Base-by-base conservation (phyloP, 495 filamentous ascomycete genomes). In the Pseudevernia furfuracea region DNA sequence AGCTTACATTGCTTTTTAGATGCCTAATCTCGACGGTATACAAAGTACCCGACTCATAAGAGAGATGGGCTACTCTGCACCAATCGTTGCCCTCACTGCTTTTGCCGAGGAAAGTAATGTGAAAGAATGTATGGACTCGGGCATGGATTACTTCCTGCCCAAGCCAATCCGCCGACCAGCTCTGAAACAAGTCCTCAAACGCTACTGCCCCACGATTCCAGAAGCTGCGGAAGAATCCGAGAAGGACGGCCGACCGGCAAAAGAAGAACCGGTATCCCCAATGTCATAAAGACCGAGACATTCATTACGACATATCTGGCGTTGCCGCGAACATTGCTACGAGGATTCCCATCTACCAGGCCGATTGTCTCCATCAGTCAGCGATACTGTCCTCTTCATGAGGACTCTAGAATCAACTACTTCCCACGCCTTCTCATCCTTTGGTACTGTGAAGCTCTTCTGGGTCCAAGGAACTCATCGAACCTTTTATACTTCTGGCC, bases 21-120 rank as follows among this genome's bases (percentile, higher is more conserved):
- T 97, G 92, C 92, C 92, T 23, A 93, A 92, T 70, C 81, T 97
- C 14, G 91, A 96, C 66, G 92, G 92, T 7, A 80, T 96, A 32
- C 84, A 96, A 72, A 91, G 87, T 56, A 96, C 92, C 0, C 81
- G 89, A n/a, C 79, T 94, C 21, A 96, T 96, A 65, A 84, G 92
- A 8, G 77, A 90, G 67, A 87, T 93, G 77, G 92, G 92, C 17
- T 97, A 92, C 72, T 85, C 82, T 28, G 88, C 89, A 8, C 92
- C 92, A 10, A 97, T 97, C 67, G 91, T 97, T 15, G 92, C 92
- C 4, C 75, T 97, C 49, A 94, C 90, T 34, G 92, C 92, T 0
- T 96, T 96, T 73, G 83, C 90, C 17, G 92, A 96, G 70, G 91
- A 94, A 69, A 87, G 84, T 74, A 96, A 96, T 69, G 85, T 94